These are phyloP conservation scores for Sarocladiaceae sp. DNA, from an alignment of 2,329 filamentous ascomycete species.

Conservation along the genomic window DNA sequence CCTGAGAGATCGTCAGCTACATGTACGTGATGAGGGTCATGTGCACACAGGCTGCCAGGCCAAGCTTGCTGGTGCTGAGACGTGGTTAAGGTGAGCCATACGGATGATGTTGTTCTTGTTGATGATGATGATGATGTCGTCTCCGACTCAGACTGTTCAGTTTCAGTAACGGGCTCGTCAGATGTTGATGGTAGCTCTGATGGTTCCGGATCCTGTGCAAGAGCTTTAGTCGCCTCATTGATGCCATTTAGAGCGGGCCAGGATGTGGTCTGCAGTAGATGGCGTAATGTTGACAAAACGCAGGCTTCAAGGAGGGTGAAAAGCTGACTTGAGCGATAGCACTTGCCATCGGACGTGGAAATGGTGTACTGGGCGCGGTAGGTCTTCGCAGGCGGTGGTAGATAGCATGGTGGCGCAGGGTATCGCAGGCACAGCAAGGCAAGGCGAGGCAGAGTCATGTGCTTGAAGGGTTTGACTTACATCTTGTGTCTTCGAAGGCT, in stretches of 20 bases:
- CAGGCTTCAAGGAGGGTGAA: slow-evolving; percentile 6
- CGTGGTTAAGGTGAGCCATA: no score
- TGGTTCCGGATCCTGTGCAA: slow-evolving; percentile 2
- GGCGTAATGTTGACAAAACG: slow-evolving; percentile 9
- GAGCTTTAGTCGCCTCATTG: slow-evolving; percentile 6
- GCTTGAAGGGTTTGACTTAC: slow-evolving; percentile 5
- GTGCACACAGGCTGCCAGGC: no score
- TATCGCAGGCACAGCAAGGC: not conserved
- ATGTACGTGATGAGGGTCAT: no score
- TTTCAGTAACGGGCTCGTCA: not conserved
- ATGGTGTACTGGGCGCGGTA: no score
- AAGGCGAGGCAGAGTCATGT: not conserved
- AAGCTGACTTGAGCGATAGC: no score
- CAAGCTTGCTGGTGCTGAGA: no score
- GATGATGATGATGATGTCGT: slow-evolving; percentile 3
- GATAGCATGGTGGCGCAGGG: not conserved
- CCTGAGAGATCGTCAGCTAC: not conserved
- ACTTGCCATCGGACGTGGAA: no score
- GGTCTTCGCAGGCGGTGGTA: no score
- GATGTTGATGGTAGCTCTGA: slow-evolving; percentile 1
- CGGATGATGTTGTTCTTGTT: no score
- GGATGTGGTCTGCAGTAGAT: not conserved
- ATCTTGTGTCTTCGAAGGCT: not conserved
- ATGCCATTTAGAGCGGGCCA: not conserved
- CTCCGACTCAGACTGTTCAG: slow-evolving; percentile 2